Evolutionary conservation across 495 filamentous ascomycete genomes (phyloP), one percentile per base, ranked within the genome.

Genomic region (Annulohypoxylon stygium): DNA sequence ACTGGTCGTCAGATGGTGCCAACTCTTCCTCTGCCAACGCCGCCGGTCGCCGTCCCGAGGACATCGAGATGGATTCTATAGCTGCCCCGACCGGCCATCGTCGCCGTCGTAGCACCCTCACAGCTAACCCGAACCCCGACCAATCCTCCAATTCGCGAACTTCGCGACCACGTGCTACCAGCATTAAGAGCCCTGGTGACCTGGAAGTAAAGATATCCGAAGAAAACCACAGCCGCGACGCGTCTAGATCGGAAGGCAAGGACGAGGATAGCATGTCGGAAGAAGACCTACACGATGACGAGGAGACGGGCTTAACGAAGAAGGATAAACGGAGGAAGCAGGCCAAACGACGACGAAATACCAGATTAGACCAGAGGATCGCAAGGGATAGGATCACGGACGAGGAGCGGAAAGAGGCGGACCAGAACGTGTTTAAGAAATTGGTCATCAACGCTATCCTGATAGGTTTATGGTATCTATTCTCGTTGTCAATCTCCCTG

Each of bases 401-500:
- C 34, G 89, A 89, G 50, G 91, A 93, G 78, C 87, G 89, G 78
- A 89, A 87, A 70, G 78, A 89, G 76, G 91, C 90, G 6, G 92
- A 96, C 81, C 84, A 88, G 76, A 91, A 84, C 75, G 87, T 98
- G 4, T 41, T 93, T 12, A 90, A 83, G 81, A 88, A 83, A 67
- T 80, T 92, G 61, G 75, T 91, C 30, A 84, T 93, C 72, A 98
- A 99, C 79, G 86, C 81, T 37, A 74, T 87, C 3, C 81, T 99
- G 71, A 97, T 99, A 65, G 87, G 88, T 30, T 83, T 97, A 71
- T 99, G 96, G 96, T 97, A 98, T 81, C 83, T 93, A 33, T 98
- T 98, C 81, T 97, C 94, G 16, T 88, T 98, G 41, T 92, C 92
- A 12, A 97, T 98, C 75, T 98, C 97, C 33, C 89, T 99, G 62